A percentile compares a stretch with the other conserved stretches of the same genome.
phyloP scores from a whole-genome alignment of 306 rosid genomes.

The Acacia confusa region DNA sequence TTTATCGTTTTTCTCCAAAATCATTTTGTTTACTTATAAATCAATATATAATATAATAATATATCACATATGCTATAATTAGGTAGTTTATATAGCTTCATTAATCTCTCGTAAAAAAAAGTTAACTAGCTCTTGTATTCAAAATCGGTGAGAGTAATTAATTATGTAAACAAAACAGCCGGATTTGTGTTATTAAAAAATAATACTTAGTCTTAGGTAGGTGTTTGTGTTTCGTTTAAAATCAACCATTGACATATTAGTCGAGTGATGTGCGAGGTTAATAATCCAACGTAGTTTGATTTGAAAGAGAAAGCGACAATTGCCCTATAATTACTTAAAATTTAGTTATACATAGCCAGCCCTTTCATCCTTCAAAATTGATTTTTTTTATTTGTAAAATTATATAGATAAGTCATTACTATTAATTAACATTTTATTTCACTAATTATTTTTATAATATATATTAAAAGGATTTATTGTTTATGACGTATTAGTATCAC shows the following conservation, averaged over 20 bases:
- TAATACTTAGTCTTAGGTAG: neutral
- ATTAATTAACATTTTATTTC: neutral
- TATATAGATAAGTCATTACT: neutral
- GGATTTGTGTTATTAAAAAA: neutral
- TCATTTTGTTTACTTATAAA: too few species aligned
- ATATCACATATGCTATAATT: too few species aligned
- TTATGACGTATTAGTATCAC: neutral
- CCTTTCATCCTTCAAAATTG: neutral
- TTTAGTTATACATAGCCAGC: neutral
- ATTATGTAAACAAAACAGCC: neutral
- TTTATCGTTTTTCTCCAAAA: too few species aligned
- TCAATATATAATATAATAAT: too few species aligned
- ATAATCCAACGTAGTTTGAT: neutral
- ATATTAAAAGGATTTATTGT: too few species aligned
- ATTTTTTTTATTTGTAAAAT: too few species aligned
- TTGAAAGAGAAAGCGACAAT: neutral
- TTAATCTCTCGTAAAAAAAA: too few species aligned
- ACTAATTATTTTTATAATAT: neutral
- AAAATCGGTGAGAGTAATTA: neutral
- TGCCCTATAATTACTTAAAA: neutral
- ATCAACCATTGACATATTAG: conserved; percentile 12
- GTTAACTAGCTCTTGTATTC: too few species aligned
- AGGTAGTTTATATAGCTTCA: too few species aligned
- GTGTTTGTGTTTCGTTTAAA: neutral
- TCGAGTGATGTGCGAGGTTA: conserved; percentile 1